Evolutionary conservation across 495 filamentous ascomycete genomes (phyloP).

Genomic region (Talaromyces thailandensis): DNA sequence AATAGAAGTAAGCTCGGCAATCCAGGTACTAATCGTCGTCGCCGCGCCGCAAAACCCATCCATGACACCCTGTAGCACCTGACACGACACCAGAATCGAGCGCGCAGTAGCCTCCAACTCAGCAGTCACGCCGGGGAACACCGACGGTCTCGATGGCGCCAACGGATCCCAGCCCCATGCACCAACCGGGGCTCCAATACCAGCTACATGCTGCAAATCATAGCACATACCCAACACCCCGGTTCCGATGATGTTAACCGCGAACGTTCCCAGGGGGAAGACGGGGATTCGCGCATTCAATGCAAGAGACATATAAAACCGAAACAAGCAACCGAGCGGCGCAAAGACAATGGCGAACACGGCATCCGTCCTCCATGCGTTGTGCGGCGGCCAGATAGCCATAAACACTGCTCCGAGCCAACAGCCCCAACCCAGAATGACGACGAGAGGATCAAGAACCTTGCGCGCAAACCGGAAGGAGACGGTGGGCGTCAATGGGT

Average conservation of each 20-base stretch:
- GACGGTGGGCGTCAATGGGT: conserved; percentile 46
- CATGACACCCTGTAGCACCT: conserved; percentile 65
- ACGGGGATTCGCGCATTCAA: conserved; percentile 56
- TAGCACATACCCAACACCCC: conserved; percentile 55
- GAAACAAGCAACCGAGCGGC: conserved; percentile 65
- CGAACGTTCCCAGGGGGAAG: conserved; percentile 88
- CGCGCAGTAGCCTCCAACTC: not conserved
- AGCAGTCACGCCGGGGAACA: not conserved
- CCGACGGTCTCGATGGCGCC: not conserved
- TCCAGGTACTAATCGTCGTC: conserved; percentile 83
- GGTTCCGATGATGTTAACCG: conserved; percentile 73
- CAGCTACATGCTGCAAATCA: conserved; percentile 55
- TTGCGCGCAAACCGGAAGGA: conserved; percentile 46
- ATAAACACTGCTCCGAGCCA: conserved; percentile 79
- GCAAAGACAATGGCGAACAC: conserved; percentile 80
- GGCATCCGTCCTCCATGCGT: conserved; percentile 64
- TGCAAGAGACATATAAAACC: conserved; percentile 61
- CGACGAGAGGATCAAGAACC: conserved; percentile 52
- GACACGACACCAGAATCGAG: conserved; percentile 43
- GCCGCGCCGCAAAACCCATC: conserved; percentile 84
- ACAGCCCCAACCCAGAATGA: conserved; percentile 55
- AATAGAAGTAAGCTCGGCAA: conserved; percentile 47
- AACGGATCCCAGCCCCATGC: not conserved
- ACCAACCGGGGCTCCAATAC: conserved; percentile 15
- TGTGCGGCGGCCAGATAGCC: conserved; percentile 60